phyloP scores from a whole-genome alignment of 2,329 filamentous ascomycete species.

The Graphilbum ipis-grandicollis region DNA sequence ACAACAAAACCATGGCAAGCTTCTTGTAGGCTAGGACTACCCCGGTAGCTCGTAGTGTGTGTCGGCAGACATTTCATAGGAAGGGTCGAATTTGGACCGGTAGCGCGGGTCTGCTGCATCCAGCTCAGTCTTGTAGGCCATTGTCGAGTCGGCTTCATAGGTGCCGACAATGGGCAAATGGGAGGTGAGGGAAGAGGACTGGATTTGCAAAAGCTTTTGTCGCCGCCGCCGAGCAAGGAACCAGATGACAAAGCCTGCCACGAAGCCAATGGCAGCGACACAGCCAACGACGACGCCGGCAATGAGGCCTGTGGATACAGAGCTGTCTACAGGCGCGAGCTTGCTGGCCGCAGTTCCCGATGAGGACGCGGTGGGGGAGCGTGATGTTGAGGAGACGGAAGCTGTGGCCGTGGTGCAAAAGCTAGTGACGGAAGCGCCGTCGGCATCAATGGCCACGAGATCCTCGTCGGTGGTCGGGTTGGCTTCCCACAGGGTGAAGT shows the following conservation, averaged over 20 bases:
- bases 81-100: no score
- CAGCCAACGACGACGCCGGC: background rate
- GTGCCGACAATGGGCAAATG: no score
- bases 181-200: no score
- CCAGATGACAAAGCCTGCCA: background rate
- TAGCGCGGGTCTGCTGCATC: no score
- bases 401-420: background rate
- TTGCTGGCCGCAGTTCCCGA: background rate
- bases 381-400: no score
- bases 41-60: no score
- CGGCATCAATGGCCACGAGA: constrained; percentile 6
- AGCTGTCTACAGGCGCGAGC: background rate
- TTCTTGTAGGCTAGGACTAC: no score
- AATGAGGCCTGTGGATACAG: background rate
- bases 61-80: no score
- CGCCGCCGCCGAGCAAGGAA: background rate
- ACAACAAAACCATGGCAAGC: no score
- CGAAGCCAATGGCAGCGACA: background rate
- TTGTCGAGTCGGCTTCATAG: no score
- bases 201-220: no score
- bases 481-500: constrained; percentile 11
- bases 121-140: no score
- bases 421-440: constrained; percentile 1
- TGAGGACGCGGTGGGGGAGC: background rate
- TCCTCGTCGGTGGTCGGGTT: constrained; percentile 2